Conservation (phyloP, 768 basidiomycete genomes). For the Kwoniella mangroviensis region DNA sequence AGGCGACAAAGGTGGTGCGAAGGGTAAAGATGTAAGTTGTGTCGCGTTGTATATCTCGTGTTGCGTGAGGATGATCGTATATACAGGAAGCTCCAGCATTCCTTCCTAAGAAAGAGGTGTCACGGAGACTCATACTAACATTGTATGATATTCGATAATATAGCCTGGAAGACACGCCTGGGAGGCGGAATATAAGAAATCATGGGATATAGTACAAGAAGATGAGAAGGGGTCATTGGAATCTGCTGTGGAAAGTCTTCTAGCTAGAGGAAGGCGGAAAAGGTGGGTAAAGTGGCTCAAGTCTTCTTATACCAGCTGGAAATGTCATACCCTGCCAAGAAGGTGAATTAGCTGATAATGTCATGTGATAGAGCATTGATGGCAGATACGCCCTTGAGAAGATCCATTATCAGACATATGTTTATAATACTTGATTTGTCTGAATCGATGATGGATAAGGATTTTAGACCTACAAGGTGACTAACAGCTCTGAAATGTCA, state of each 20-base stretch:
- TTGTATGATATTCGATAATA: not conserved
- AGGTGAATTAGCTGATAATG: not conserved
- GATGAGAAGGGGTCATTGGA: slow-evolving; percentile 92
- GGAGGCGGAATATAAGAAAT: slow-evolving; percentile 92
- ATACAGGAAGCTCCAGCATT: not conserved
- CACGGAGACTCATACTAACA: not conserved
- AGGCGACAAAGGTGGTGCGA: slow-evolving; percentile 22
- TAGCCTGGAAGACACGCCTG: slow-evolving; percentile 70
- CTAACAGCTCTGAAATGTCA: not conserved
- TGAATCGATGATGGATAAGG: slow-evolving; percentile 88
- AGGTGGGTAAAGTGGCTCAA: slow-evolving; percentile 63
- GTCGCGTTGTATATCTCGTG: not conserved
- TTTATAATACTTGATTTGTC: slow-evolving; percentile 91
- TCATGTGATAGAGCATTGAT: slow-evolving; percentile 40
- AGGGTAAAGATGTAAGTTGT: slow-evolving; percentile 33
- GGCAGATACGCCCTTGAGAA: slow-evolving; percentile 74
- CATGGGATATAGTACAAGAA: slow-evolving; percentile 97
- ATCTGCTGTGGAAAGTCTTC: slow-evolving; percentile 82
- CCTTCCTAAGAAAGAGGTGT: not conserved
- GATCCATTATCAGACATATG: slow-evolving; percentile 95
- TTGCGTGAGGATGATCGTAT: not conserved
- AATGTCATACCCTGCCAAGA: not conserved
- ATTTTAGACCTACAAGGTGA: slow-evolving; percentile 80
- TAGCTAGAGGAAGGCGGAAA: slow-evolving; percentile 81
- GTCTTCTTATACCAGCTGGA: not conserved